These are phyloP conservation scores for Alternaria consortialis DNA, from an alignment of 2,329 filamentous ascomycete species.

Conservation along the genomic window DNA sequence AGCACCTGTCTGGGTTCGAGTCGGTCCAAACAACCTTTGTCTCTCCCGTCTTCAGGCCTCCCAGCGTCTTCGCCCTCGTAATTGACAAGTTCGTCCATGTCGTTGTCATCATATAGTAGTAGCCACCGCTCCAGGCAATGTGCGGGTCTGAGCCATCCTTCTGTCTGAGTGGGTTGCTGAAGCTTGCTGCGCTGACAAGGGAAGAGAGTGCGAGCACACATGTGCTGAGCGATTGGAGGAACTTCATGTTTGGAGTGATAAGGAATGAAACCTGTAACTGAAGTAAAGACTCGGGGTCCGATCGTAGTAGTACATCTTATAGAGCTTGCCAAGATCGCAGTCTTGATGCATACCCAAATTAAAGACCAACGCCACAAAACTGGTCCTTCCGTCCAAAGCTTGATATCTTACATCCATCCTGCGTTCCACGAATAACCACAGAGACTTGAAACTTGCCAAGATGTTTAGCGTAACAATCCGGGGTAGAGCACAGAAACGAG, in stretches of 20 bases:
- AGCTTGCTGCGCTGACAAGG: slow-evolving; percentile 50
- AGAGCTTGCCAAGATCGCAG: neutral
- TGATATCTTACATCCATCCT: neutral
- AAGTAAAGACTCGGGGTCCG: accelerated
- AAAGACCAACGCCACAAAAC: neutral
- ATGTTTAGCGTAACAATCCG: neutral
- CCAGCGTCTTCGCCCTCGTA: slow-evolving; percentile 63
- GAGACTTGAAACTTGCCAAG: neutral
- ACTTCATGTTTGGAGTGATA: slow-evolving; percentile 18
- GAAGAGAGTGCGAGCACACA: slow-evolving; percentile 28
- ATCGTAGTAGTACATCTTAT: neutral
- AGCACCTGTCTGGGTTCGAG: slow-evolving; percentile 57
- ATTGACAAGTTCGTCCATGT: slow-evolving; percentile 66
- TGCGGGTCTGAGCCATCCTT: slow-evolving; percentile 63
- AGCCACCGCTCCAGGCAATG: slow-evolving; percentile 62
- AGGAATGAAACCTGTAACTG: neutral
- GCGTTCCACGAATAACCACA: slow-evolving; percentile 4
- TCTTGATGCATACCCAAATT: neutral
- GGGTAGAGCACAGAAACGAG: neutral
- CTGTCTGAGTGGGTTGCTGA: slow-evolving; percentile 62
- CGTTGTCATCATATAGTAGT: slow-evolving; percentile 67
- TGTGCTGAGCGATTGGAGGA: slow-evolving; percentile 21
- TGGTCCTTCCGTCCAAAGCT: neutral
- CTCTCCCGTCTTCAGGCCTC: slow-evolving; percentile 63
- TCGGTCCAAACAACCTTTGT: slow-evolving; percentile 63